Base-by-base conservation (phyloP, 371 early-diverging fungal species). In the Zopfochytrium polystomum region DNA sequence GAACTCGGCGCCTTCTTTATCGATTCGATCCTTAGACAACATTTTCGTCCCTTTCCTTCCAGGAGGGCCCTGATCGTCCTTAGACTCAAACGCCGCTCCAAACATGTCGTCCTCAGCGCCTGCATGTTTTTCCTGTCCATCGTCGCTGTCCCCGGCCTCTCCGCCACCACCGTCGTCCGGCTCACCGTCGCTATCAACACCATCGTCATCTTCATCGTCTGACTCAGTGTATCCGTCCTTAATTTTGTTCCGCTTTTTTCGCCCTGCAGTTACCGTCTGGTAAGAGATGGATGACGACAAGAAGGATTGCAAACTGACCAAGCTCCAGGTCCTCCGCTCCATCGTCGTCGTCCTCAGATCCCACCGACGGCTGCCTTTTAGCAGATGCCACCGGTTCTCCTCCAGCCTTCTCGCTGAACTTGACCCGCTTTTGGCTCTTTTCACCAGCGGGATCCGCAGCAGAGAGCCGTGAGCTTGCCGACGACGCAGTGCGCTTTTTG, bases 91-190 rank as follows among this genome's bases (percentile, higher is more conserved):
- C 20, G 22, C 57, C 27, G 72, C 76, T 0, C 58, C 74, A 20
- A 75, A 79, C 79, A 87, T 87, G 85, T 87, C 87, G 59, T 86
- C 85, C 44, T 81, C 76, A 72, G 75, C n/a, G 77, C 70, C 31
- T 66, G 57, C 25, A 32, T 70, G 55, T 32, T 68, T 29, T 33
- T 63, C 25, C 43, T 58, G 43, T n/a, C 34, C 45, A 3, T 60
- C 56, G 22, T 58, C 58, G 25, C 64, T 60, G 22, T 45, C 65
- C 1, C 27, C 58, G 38, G 27, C 47, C 6, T 33, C 50, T 20
- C 18, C 43, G 2, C 25, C 29, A 20, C 27, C 18, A 2, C 33
- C 49, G 49, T 52, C 52, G 15, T 22, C 27, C 13, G 18, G 35
- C 3, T 55, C 45, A 3, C 3, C 23, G 26, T 60, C 60, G 29